These are phyloP conservation scores for Leccinum disarticulatum DNA, from an alignment of 768 basidiomycete species.

Conservation along the genomic window DNA sequence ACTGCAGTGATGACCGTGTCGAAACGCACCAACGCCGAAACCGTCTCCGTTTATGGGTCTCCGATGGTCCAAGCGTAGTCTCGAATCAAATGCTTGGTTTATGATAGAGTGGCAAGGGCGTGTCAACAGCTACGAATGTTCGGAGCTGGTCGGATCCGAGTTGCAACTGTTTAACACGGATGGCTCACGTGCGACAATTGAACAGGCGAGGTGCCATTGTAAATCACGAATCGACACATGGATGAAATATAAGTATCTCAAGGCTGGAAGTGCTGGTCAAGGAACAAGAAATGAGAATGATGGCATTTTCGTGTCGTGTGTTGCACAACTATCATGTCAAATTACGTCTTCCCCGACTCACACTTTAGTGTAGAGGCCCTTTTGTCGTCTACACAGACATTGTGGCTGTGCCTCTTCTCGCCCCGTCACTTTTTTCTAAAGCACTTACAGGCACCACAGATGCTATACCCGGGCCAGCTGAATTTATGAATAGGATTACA, in stretches of 20 bases:
- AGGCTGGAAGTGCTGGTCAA: neutral
- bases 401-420: no score
- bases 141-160: neutral
- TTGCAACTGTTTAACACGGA: neutral
- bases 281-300: neutral
- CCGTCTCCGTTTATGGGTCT: constrained; percentile 95
- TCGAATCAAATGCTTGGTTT: constrained; percentile 94
- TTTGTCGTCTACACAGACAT: no score
- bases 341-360: constrained; percentile 34
- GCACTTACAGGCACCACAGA: no score
- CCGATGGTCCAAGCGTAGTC: constrained; percentile 77
- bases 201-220: constrained; percentile 93
- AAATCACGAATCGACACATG: constrained; percentile 93
- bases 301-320: constrained; percentile 1
- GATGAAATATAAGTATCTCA: neutral
- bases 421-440: no score
- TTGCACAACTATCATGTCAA: constrained; percentile 11
- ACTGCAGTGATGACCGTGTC: neutral
- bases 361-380: no score
- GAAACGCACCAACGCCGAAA: constrained; percentile 82
- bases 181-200: constrained; percentile 79
- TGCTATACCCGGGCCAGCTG: no score
- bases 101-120: constrained; percentile 95
- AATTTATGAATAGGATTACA: no score
- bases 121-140: constrained; percentile 68